Base-by-base conservation (phyloP, 2,329 filamentous ascomycete species). In the Amauroascus niger region DNA sequence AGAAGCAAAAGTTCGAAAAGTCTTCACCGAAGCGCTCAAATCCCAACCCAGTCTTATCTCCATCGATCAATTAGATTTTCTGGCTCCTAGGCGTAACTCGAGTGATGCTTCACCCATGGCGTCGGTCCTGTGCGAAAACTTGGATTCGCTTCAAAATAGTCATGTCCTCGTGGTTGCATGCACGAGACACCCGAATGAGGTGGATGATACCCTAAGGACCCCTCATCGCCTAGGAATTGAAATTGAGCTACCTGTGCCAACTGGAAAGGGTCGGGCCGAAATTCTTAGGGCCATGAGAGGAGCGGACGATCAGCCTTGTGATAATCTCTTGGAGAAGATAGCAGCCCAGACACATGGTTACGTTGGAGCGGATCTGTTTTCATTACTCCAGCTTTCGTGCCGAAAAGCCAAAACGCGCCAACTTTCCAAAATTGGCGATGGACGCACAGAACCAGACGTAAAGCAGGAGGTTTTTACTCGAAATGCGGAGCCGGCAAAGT, bases 261-360 rank as follows among this genome's bases (percentile, higher is more conserved):
- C 91, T 57, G 76, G 80, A 5, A 67, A 73, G 6, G 81, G 86
- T 52, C 79, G 91, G 37, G 79, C 81, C 46, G 82, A 88, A 28
- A 95, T 96, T 11, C 69, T 96, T 20, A 77, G 80, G 28, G 80
- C 79, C 6, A 73, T 86, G 55, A 65, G 70, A 44, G 70, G 64
- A 55, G 71, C 80, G 44, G 71, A 65, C n/a, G 63, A 74, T 2
- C 76, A 73, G 7, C 72, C 73, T 7, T 74, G 69, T 52, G 75
- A 83, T 2, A 69, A 70, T 1, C 71, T 81, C 8, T 70, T 88
- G 16, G 70, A 76, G 3, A 71, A 76, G 16, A 71, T 95, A 41
- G 84, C 84, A 40, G 80, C 86, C 57, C 80, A 82, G 53, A 94
- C 90, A 0, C 89, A 96, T 63, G 91, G 90, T 3, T 96, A 88